A percentile compares a stretch with the other conserved stretches of the same genome.
These are phyloP conservation scores for Kodamaea arcana DNA, from an alignment of 1,139 yeast species.

Conservation along the genomic window DNA sequence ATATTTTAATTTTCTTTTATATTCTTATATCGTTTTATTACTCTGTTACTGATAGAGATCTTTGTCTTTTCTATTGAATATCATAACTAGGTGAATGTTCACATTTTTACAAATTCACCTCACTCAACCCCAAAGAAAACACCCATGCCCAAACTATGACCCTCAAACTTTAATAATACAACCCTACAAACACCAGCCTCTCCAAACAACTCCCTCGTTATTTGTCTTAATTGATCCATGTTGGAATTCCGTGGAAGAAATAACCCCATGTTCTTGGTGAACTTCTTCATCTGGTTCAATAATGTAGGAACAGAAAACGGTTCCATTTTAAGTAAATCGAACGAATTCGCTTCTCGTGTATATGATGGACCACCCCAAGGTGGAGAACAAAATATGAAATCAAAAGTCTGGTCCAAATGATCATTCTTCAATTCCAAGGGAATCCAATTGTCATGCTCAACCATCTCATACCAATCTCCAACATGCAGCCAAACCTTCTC, in stretches of 20 bases:
- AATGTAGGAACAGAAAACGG: conserved; percentile 52
- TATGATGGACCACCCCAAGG: conserved; percentile 97
- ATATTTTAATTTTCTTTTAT: too few relatives aligned
- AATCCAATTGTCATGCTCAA: conserved; percentile 25
- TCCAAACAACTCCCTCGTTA: conserved; percentile 48
- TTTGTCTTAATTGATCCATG: conserved; percentile 49
- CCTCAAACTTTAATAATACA: conserved; percentile 39
- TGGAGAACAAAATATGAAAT: conserved; percentile 78
- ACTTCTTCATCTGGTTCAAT: conserved; percentile 35
- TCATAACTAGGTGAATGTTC: too few relatives aligned
- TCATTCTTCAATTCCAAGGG: conserved; percentile 19
- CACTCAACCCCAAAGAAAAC: conserved; percentile 68
- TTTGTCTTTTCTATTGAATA: too few relatives aligned
- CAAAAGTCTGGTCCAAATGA: conserved; percentile 33
- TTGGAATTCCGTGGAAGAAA: conserved; percentile 76
- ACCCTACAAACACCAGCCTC: conserved; percentile 43
- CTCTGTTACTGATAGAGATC: too few relatives aligned
- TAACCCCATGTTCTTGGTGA: conserved; percentile 55
- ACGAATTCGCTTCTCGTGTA: conserved; percentile 19
- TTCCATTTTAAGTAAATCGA: conserved; percentile 23
- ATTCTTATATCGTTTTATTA: too few relatives aligned
- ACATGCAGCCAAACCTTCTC: conserved; percentile 43
- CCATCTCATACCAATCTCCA: conserved; percentile 56
- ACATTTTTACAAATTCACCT: too few relatives aligned
- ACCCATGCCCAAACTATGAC: conserved; percentile 49